phyloP scores from a whole-genome alignment of 2,329 filamentous ascomycete species.

The Fusarium nematophilum region DNA sequence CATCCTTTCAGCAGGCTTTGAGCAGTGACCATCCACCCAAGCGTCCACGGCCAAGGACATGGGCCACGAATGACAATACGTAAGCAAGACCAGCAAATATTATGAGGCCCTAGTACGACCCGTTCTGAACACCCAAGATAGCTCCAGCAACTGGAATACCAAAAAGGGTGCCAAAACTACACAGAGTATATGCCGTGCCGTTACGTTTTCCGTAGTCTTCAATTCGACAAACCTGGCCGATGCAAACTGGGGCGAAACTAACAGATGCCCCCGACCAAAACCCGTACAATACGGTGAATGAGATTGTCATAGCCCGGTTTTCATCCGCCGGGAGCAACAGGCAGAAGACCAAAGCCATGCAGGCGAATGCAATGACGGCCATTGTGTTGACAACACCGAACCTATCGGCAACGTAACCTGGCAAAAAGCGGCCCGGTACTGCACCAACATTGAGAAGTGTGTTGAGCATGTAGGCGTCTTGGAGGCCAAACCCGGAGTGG shows the following conservation, averaged over 20 bases:
- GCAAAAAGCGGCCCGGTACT: not conserved
- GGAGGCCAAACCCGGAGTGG: not conserved
- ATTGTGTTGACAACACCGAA: conserved; percentile 4
- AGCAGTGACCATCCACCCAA: not conserved
- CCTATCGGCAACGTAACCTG: conserved; percentile 1
- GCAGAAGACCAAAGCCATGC: not conserved
- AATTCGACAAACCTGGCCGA: not conserved
- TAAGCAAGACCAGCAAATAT: conserved; percentile 8
- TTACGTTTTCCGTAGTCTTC: conserved; percentile 1
- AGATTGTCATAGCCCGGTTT: not conserved
- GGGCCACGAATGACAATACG: not conserved
- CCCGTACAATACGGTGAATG: not conserved
- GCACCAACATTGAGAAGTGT: conserved; percentile 1
- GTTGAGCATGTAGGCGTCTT: conserved; percentile 1
- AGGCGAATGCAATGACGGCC: not conserved
- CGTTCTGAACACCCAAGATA: conserved; percentile 3
- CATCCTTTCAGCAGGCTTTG: not conserved
- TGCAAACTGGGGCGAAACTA: not conserved
- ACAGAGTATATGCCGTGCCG: not conserved
- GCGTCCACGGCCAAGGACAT: conserved; percentile 1
- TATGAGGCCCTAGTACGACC: conserved; percentile 5
- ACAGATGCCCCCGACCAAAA: conserved; percentile 6
- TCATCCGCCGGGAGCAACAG: not conserved
- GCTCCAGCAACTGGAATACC: conserved; percentile 11
- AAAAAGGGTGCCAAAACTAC: not conserved